Percentiles rank a stretch among this genome's conserved stretches.
Conservation (phyloP, 129 eudicot genomes). For the Lactuca sativa region DNA sequence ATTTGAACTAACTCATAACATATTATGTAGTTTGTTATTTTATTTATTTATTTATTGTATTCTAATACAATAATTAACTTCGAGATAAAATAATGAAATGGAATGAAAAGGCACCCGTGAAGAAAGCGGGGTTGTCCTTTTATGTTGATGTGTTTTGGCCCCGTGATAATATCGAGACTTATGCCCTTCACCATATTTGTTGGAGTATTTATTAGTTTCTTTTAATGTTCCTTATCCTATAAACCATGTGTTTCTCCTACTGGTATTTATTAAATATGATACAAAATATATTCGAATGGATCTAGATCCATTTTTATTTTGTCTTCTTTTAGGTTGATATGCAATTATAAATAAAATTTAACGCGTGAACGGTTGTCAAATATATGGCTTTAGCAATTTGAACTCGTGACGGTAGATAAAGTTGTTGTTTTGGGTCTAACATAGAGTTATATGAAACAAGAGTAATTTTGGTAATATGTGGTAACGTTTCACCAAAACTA, state of each 20-base stretch:
- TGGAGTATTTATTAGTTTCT: constrained; percentile 12
- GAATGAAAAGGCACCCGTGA: constrained; percentile 33
- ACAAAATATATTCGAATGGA: background rate
- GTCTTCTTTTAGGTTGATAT: background rate
- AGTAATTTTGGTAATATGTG: background rate
- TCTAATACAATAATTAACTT: background rate
- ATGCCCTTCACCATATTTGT: constrained; percentile 19
- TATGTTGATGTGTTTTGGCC: constrained; percentile 33
- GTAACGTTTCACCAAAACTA: background rate
- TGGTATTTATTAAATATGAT: background rate
- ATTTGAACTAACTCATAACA: no score
- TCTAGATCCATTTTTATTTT: constrained; percentile 12
- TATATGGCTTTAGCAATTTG: background rate
- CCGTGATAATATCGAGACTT: constrained; percentile 37
- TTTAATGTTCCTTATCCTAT: constrained; percentile 15
- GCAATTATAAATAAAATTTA: background rate
- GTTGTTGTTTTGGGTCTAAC: background rate
- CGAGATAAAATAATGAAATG: background rate
- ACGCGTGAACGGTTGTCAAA: background rate
- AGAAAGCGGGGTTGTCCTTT: constrained; percentile 24
- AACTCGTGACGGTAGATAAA: background rate
- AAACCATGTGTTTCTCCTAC: constrained; percentile 13
- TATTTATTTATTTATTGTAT: background rate
- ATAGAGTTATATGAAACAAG: background rate
- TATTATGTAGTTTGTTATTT: no score